Evolutionary conservation across 768 basidiomycete species (phyloP), one percentile per base, ranked within the genome.

Genomic region (Macrolepiota fuliginosa): DNA sequence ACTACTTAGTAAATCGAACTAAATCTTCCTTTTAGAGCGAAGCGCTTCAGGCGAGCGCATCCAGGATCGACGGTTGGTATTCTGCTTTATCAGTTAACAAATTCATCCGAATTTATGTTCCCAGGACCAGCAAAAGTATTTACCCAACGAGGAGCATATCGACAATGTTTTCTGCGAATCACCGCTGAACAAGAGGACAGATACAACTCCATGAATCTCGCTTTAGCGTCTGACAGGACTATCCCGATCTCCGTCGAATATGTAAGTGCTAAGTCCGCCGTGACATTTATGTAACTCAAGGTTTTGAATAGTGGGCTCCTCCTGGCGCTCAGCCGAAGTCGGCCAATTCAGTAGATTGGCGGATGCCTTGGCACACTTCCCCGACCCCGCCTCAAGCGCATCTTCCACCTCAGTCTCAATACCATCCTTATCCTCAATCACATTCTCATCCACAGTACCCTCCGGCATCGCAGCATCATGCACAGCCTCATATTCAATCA

Each of bases 121-220:
- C 15, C 36, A 89, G 88, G 88, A n/a, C 84, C 85, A 11, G 88
- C 88, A 27, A 85, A 81, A 68, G 85, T 86, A 29, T 91, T 83
- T 65, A 84, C 83, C 1, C 73, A 83, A 70, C 83, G 89, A 27
- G 88, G 88, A 32, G 83, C 82, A 73, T 91, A 86, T 70, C 79
- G 84, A 54, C 89, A 91, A 66, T 78, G 85, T 56, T 84, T 91
- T 66, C 76, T 91, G 67, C 83, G 87, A 32, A 79, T 91, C 27
- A 77, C 81, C 9, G 76, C 78, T 32, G 78, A 83, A 35, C 83
- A 85, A 65, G 74, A 72, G 27, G 78, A 83, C 54, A 78, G 84
- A 19, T 82, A 73, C 62, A 76, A 76, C 25, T 76, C 83, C 3
- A 82, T 83, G n/a, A 85, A 89, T 67, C 73, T 91, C 15, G 75